A percentile compares a stretch with the other conserved stretches of the same genome.
Conservation (phyloP, 2,329 filamentous ascomycete genomes). For the Pseudocercospora pini-densiflorae region DNA sequence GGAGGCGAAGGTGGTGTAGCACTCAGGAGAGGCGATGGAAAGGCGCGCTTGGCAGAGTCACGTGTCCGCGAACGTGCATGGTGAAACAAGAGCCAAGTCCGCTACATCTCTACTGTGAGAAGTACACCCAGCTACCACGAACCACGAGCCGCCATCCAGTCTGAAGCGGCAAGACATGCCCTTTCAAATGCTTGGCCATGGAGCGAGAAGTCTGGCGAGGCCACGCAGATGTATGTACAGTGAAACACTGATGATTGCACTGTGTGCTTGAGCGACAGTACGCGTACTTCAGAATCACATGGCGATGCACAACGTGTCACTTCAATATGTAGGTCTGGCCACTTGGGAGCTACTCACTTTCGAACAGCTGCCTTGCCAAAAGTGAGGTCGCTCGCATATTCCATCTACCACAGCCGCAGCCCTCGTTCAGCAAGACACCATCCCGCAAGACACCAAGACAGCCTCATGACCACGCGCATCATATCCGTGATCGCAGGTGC, state of each 20-base stretch:
- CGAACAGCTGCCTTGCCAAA: neutral
- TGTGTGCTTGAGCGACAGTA: neutral
- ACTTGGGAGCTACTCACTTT: neutral
- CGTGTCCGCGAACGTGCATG: neutral
- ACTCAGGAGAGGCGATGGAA: neutral
- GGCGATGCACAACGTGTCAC: neutral
- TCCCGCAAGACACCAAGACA: neutral
- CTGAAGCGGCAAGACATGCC: neutral
- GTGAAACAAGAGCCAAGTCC: neutral
- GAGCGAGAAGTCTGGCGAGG: too few species aligned
- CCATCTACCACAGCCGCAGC: neutral
- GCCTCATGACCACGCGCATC: conserved; percentile 4
- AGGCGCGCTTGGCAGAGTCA: neutral
- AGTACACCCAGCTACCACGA: neutral
- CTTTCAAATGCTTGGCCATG: too few species aligned
- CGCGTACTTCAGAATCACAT: neutral
- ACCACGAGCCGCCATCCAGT: neutral
- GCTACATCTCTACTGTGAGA: neutral
- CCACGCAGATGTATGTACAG: neutral
- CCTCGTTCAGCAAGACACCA: neutral
- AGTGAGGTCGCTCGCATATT: neutral
- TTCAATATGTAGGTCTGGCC: neutral
- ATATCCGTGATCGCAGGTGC: neutral
- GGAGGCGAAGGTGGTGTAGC: neutral
- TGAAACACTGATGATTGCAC: neutral